Base-by-base conservation (phyloP, 768 basidiomycete species). In the Suillus subluteus region DNA sequence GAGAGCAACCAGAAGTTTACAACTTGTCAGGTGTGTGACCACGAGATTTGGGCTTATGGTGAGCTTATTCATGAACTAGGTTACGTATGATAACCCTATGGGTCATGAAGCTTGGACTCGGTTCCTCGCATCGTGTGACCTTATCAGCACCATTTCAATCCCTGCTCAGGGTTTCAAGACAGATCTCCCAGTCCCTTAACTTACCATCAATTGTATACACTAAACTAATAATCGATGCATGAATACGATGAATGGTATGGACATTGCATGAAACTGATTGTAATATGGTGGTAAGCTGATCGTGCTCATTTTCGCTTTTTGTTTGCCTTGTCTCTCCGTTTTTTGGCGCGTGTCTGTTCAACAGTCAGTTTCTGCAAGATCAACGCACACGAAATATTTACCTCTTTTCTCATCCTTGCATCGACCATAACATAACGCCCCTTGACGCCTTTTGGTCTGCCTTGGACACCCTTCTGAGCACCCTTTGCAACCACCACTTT, bases 341-440 rank as follows among this genome's bases (percentile, higher is more conserved):
- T 96, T 76, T 87, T 85, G 4, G 94, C 94, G 38, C 94, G 88
- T n/a, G 92, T 78, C 93, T 97, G 70, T 58, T 43, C 66, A 46
- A 63, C 30, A 30, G 62, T 62, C 40, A 69, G 63, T 70, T n/a
- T 43, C 55, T 12, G 52, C 64, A 43, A 15, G 58, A 62, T 50
- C 44, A 21, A 41, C 15, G 6, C 1, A 26, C 1, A 21, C 30
- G 11, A 5, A 11, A 21, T 30, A 37, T 55, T 43, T 52, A 92
- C 93, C 87, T 95, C 94, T 86, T 96, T 98, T 78, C 86, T 93
- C 91, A 96, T 95, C 70, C 96, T 83, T 5, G 94, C 81, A 78
- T 98, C 96, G 1, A 97, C 95, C 94, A 98, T 98, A 46, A 89
- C 82, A 78, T 98, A 99, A 58, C 92, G 87, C 40, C 97, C 98